phyloP scores from a whole-genome alignment of 306 rosid species.

The Mucuna pruriens region DNA sequence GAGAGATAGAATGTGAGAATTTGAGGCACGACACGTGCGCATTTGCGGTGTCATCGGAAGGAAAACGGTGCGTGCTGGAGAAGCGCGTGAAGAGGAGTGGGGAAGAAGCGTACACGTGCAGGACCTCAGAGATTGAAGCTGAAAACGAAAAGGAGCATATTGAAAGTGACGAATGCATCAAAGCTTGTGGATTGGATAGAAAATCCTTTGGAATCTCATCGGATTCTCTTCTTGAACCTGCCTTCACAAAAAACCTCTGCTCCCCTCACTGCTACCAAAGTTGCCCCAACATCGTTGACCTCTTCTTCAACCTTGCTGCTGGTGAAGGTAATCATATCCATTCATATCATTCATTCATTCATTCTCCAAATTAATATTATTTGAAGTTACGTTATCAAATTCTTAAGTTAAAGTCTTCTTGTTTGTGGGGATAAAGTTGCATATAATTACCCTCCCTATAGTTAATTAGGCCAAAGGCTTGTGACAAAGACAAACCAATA shows the following conservation, averaged over 20 bases:
- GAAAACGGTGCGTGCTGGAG: conserved; percentile 80
- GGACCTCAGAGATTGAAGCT: conserved; percentile 63
- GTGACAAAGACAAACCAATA: too few species aligned
- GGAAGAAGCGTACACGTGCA: conserved; percentile 66
- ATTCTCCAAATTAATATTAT: too few species aligned
- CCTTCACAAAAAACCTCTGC: conserved; percentile 64
- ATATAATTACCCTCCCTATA: too few species aligned
- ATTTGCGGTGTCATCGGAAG: conserved; percentile 64
- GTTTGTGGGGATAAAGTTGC: too few species aligned
- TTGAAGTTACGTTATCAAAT: too few species aligned
- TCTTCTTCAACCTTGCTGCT: conserved; percentile 78
- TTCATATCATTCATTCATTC: too few species aligned
- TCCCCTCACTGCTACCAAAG: conserved; percentile 60
- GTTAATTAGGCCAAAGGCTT: too few species aligned
- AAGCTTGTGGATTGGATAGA: conserved; percentile 69
- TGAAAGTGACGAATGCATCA: conserved; percentile 63
- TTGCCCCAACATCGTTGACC: conserved; percentile 73
- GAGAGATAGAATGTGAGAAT: conserved; percentile 58
- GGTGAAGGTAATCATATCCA: conserved; percentile 96
- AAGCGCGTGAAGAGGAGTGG: conserved; percentile 64
- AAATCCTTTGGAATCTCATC: conserved; percentile 70
- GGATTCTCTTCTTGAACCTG: conserved; percentile 63
- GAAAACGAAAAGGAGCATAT: conserved; percentile 57
- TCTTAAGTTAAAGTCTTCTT: too few species aligned
- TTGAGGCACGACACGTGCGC: conserved; percentile 63